Base-by-base conservation (phyloP, 345 rosid genomes). In the Erodium maritimum region DNA sequence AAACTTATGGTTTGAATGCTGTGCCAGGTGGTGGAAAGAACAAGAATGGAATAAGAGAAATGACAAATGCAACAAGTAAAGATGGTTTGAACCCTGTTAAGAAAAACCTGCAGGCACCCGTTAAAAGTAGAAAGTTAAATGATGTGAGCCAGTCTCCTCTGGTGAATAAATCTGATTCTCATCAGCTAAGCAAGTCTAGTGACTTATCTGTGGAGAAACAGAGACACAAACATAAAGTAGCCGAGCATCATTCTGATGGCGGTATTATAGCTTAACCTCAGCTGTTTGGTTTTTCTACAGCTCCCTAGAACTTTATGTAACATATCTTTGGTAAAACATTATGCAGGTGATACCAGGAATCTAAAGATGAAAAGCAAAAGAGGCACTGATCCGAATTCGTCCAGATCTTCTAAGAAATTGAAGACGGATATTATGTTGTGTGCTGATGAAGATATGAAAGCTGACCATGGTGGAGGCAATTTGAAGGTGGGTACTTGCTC, bases 331-430 rank as follows among this genome's bases (percentile, higher is more conserved):
- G 53, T 61, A 60, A 70, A 58, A 66, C 34, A 63, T 71, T 61
- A 21, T 52, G 69, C 73, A 84, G 87, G 84, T 73, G 77, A 77
- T 62, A 53, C 66, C 10, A 82, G 63, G 76, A 69, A 65, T 69
- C 69, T 73, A 69, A 84, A 82, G 80, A 57, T 65, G 74, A 89
- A 79, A 67, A 73, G 74, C 60, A 84, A 79, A 71, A 79, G 80
- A 70, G 74, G 62, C 37, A 60, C 65, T 52, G 88, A 84, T 78
- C 73, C 68, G 63, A 84, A 77, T 65, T 64, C 62, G 46, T 70
- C 58, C 50, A 71, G 69, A 69, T 66, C 77, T 60, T 68, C 79
- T 65, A 84, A 89, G 83, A 89, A 86, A 75, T 57, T 73, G 58
- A 84, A 72, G 66, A 58, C 67, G 42, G 89, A 75, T 61, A 71